These are phyloP conservation scores for Paecilomyces sp. DNA, from an alignment of 2,329 filamentous ascomycete genomes.

Conservation along the genomic window DNA sequence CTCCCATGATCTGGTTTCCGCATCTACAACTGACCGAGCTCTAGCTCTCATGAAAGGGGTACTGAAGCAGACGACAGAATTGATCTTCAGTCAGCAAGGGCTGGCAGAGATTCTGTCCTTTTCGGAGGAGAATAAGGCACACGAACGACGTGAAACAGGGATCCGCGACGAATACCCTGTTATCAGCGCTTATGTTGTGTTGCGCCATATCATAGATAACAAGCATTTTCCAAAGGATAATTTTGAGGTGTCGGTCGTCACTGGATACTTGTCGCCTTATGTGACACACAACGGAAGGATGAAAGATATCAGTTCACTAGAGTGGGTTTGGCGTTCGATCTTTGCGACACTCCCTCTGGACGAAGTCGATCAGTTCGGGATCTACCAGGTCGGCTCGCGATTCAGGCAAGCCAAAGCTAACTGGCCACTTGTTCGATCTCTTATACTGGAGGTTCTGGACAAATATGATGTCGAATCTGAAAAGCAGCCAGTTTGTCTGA, in stretches of 20 bases:
- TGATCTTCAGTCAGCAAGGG: conserved; percentile 24
- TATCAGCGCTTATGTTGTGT: conserved; percentile 42
- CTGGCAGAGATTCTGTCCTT: conserved; percentile 33
- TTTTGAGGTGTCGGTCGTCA: conserved; percentile 39
- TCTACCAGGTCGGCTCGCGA: conserved; percentile 34
- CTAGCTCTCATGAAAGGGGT: conserved; percentile 24
- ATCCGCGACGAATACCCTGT: conserved; percentile 37
- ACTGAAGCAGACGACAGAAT: conserved; percentile 28
- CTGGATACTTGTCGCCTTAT: conserved; percentile 22
- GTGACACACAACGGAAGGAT: conserved; percentile 31
- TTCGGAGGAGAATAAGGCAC: conserved; percentile 38
- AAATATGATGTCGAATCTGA: conserved; percentile 38
- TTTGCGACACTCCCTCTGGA: conserved; percentile 48
- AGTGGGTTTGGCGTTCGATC: conserved; percentile 35
- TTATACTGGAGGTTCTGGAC: conserved; percentile 42
- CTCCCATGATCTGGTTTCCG: conserved; percentile 22
- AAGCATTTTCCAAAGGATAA: conserved; percentile 18
- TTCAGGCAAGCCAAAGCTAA: conserved; percentile 37
- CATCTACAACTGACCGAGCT: conserved; percentile 14
- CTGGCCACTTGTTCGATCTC: conserved; percentile 42
- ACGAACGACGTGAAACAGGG: conserved; percentile 39
- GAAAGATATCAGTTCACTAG: conserved; percentile 23
- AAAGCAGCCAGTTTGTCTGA: conserved; percentile 39
- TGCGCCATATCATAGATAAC: conserved; percentile 35
- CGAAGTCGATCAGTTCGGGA: conserved; percentile 46